Conservation (phyloP, 495 filamentous ascomycete genomes). For the Neurospora intermedia region DNA sequence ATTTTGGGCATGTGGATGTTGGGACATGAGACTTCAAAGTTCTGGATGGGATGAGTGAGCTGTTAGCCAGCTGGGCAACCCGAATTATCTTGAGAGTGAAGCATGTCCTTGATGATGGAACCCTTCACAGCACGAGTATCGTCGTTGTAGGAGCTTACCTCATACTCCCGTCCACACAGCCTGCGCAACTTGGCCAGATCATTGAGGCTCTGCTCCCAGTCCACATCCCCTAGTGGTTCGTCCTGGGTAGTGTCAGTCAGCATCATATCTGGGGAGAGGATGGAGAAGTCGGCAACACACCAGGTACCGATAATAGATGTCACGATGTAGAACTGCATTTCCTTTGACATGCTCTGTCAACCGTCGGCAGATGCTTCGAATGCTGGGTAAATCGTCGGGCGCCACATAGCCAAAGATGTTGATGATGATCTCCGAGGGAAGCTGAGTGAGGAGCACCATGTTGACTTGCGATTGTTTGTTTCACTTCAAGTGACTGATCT, state of each 20-base stretch:
- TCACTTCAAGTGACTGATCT: not conserved
- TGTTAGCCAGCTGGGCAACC: not conserved
- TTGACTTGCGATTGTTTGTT: not conserved
- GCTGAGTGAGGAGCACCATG: constrained; percentile 27
- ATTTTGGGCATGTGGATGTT: not conserved
- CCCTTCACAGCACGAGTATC: not conserved
- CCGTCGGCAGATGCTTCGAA: constrained; percentile 36
- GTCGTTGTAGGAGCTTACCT: not conserved
- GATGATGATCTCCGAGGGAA: constrained; percentile 49
- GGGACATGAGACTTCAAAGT: not conserved
- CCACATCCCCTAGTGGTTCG: constrained; percentile 25
- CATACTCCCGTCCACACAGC: not conserved
- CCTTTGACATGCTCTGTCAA: constrained; percentile 37
- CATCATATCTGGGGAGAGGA: not conserved
- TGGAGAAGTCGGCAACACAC: constrained; percentile 8
- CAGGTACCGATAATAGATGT: constrained; percentile 38
- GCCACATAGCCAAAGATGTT: constrained; percentile 43
- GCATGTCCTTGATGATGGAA: not conserved
- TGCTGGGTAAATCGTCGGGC: constrained; percentile 38
- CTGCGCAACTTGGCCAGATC: constrained; percentile 26
- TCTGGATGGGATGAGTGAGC: not conserved
- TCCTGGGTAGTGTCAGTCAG: constrained; percentile 23
- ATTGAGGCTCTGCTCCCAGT: constrained; percentile 42
- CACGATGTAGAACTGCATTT: constrained; percentile 42
- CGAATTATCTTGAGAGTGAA: not conserved